Percentiles rank a stretch among this genome's conserved stretches.
phyloP scores from a whole-genome alignment of 2,329 filamentous ascomycete genomes.

The Aspergillus fumigatiaffinis region DNA sequence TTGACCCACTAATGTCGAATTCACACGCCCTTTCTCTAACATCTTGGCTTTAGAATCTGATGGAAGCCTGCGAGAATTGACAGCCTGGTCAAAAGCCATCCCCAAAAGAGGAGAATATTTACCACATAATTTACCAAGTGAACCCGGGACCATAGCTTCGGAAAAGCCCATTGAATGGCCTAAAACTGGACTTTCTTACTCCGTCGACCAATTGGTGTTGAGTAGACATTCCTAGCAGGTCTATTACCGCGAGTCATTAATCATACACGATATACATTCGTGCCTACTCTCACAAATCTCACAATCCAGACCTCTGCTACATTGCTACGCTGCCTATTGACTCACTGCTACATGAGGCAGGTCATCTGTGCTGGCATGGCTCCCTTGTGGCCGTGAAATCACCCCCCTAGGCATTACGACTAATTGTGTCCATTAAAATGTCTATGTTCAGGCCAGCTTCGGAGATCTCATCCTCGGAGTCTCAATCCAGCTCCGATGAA shows the following conservation, averaged over 20 bases:
- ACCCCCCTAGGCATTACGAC: background rate
- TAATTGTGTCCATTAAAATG: slow-evolving; percentile 21
- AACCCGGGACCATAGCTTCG: slow-evolving; percentile 3
- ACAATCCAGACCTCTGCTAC: background rate
- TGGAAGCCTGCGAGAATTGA: slow-evolving; percentile 24
- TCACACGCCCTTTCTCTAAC: slow-evolving; percentile 24
- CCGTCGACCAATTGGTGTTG: background rate
- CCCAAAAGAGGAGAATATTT: slow-evolving; percentile 13
- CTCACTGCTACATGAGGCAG: slow-evolving; percentile 1
- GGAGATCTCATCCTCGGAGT: slow-evolving; percentile 33
- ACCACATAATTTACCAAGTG: slow-evolving; percentile 7
- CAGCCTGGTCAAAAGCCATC: slow-evolving; percentile 4
- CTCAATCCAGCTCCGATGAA: slow-evolving; percentile 27
- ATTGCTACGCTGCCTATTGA: background rate
- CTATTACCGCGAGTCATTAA: background rate
- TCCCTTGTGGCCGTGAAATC: background rate
- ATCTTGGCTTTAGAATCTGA: slow-evolving; percentile 27
- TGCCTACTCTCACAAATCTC: background rate
- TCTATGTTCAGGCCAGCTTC: slow-evolving; percentile 40
- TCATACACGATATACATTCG: background rate
- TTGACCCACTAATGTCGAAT: slow-evolving; percentile 1
- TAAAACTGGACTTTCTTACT: background rate
- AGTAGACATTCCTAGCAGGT: background rate
- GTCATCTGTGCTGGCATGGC: background rate
- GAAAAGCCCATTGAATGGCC: background rate